Percentiles rank a stretch among this genome's conserved stretches.
These are phyloP conservation scores for Isabelozyma heimii DNA, from an alignment of 805 yeast species.

Conservation along the genomic window DNA sequence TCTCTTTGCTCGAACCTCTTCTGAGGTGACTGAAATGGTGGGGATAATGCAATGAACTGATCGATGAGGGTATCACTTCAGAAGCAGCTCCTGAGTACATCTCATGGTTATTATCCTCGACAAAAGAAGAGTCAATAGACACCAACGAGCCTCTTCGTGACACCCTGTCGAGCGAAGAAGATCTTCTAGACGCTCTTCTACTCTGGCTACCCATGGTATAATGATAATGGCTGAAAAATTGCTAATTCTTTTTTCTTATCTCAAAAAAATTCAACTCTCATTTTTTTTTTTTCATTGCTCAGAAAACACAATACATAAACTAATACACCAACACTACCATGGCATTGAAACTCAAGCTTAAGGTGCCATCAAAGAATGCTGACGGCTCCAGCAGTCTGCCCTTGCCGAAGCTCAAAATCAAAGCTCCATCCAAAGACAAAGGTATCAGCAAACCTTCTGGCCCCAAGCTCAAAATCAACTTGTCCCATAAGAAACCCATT, in stretches of 20 bases:
- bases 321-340: too few relatives aligned
- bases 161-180: constrained; percentile 20
- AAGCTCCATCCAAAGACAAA: constrained; percentile 14
- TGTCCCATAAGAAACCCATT: constrained; percentile 3
- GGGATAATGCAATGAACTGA: constrained; percentile 72
- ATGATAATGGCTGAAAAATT: not conserved
- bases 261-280: not conserved
- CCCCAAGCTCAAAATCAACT: constrained; percentile 17
- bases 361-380: constrained; percentile 9
- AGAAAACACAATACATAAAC: too few relatives aligned
- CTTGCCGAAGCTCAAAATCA: constrained; percentile 13
- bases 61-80: constrained; percentile 73
- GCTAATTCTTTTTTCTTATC: not conserved
- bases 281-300: too few relatives aligned
- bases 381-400: constrained; percentile 1
- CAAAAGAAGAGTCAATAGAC: constrained; percentile 18
- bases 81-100: constrained; percentile 77
- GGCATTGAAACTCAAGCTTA: constrained; percentile 16
- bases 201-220: not conserved
- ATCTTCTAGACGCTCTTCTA: constrained; percentile 13
- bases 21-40: constrained; percentile 43
- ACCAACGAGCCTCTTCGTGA: constrained; percentile 32
- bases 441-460: not conserved
- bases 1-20: constrained; percentile 20
- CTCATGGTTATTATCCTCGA: constrained; percentile 65